Base-by-base conservation (phyloP, 2,329 filamentous ascomycete species). In the Colletotrichum tabaci region DNA sequence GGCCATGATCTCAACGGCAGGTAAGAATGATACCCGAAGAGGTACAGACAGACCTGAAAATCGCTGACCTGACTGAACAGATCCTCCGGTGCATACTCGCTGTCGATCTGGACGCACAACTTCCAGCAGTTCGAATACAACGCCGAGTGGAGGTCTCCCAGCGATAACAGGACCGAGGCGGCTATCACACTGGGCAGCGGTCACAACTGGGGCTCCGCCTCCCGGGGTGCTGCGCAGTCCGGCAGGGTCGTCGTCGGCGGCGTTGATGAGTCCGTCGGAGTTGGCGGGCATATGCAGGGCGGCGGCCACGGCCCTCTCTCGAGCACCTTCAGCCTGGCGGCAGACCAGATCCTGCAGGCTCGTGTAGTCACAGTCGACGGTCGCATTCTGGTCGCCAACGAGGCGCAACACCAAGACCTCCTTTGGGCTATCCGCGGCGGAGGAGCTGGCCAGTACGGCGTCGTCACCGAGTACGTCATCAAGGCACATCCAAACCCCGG, bases 281-380 rank as follows among this genome's bases (percentile, higher is more conserved):
- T 90, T 15, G 90, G 90, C n/a, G 90, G 90, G 1, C 90, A 89
- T 69, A 85, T 84, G 2, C 87, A 90, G 78, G 89, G 88, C 9
- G 90, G 88, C 15, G 89, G 89, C 0, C 88, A 91, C 74, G 84
- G 83, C 0, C 81, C 84, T 0, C 78, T 87, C 18, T 80, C 81
- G 4, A 85, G 84, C 1, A 79, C 80, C 9, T 83, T 85, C 62
- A 87, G 87, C 5, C 61, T 76, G 26, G 74, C 77, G 3, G 86
- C 86, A 3, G 87, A 89, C 74, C 84, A 87, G 61, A 83, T 84
- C 0, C 77, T 89, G 9, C 80, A 84, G 46, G 84, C 81, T 74
- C 80, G 86, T 18, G 82, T 86, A 7, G 77, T 89, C 8, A 85
- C 84, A 15, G 85, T 82, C 0, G 75, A 78, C n/a, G 87, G 88